These are phyloP conservation scores for Pleurotus tuber-regium DNA, from an alignment of 768 basidiomycete genomes.

Conservation along the genomic window DNA sequence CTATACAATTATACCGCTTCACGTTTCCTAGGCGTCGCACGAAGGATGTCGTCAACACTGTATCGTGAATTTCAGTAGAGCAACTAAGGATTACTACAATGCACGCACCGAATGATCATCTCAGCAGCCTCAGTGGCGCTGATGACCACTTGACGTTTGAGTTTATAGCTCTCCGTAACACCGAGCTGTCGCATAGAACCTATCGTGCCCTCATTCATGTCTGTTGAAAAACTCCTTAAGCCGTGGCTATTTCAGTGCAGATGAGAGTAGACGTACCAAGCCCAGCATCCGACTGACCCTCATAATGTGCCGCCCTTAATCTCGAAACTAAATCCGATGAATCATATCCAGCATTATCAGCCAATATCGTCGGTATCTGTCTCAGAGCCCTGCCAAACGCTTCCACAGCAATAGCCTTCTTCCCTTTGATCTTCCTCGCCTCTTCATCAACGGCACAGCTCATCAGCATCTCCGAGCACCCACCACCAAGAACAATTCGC, in stretches of 20 bases:
- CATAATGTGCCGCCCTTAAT: slow-evolving; percentile 91
- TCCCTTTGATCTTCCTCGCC: slow-evolving; percentile 81
- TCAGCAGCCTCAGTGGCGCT: slow-evolving; percentile 96
- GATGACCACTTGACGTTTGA: slow-evolving; percentile 92
- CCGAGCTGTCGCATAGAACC: slow-evolving; percentile 88
- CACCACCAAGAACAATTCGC: slow-evolving; percentile 89
- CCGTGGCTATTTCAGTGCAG: too few relatives aligned
- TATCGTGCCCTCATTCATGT: slow-evolving; percentile 85
- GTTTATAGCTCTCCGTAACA: slow-evolving; percentile 94
- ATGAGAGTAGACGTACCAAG: slow-evolving; percentile 54
- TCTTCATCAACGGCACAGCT: slow-evolving; percentile 90
- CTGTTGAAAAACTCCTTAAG: slow-evolving; percentile 33
- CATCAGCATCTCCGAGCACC: slow-evolving; percentile 99
- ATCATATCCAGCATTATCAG: slow-evolving; percentile 97
- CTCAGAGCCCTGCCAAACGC: slow-evolving; percentile 86
- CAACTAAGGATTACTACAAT: not conserved
- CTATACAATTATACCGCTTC: slow-evolving; percentile 66
- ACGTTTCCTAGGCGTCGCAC: slow-evolving; percentile 80
- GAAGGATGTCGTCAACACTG: slow-evolving; percentile 91
- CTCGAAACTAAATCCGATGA: slow-evolving; percentile 92
- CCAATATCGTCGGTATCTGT: slow-evolving; percentile 94
- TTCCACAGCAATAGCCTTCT: slow-evolving; percentile 95
- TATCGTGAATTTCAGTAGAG: slow-evolving; percentile 10
- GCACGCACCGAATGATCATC: slow-evolving; percentile 89
- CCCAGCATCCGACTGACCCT: slow-evolving; percentile 82